Conservation (phyloP, 2,329 filamentous ascomycete species). For the Dactylellina cionopaga region DNA sequence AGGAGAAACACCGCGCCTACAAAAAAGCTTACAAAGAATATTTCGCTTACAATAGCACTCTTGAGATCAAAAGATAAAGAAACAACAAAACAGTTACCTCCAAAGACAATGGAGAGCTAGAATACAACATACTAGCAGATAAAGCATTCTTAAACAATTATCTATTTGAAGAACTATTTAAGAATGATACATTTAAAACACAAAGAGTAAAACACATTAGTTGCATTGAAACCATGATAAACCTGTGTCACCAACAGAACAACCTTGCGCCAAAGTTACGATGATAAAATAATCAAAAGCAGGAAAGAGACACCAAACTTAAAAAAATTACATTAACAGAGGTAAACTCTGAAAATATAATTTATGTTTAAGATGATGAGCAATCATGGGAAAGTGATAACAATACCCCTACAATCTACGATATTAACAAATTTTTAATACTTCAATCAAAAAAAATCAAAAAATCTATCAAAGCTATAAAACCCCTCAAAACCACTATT, state of each 20-base stretch:
- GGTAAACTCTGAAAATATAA: not conserved
- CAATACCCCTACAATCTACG: constrained; percentile 2
- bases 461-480: not conserved
- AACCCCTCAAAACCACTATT: not conserved
- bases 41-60: not conserved
- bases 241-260: not conserved
- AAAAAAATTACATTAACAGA: not conserved
- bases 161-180: not conserved
- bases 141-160: not conserved
- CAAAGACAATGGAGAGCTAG: too few species aligned
- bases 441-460: not conserved
- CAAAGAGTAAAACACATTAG: not conserved
- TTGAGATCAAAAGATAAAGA: constrained; percentile 1
- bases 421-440: not conserved
- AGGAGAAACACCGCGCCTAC: not conserved
- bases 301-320: not conserved
- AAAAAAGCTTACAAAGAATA: not conserved
- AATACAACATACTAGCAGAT: not conserved
- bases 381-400: not conserved
- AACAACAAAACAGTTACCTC: not conserved
- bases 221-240: not conserved
- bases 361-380: not conserved
- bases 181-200: not conserved
- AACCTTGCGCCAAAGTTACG: not conserved
- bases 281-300: not conserved